Evolutionary conservation across 192 early-diverging fungal genomes (phyloP).

Genomic region (Podila epigama): DNA sequence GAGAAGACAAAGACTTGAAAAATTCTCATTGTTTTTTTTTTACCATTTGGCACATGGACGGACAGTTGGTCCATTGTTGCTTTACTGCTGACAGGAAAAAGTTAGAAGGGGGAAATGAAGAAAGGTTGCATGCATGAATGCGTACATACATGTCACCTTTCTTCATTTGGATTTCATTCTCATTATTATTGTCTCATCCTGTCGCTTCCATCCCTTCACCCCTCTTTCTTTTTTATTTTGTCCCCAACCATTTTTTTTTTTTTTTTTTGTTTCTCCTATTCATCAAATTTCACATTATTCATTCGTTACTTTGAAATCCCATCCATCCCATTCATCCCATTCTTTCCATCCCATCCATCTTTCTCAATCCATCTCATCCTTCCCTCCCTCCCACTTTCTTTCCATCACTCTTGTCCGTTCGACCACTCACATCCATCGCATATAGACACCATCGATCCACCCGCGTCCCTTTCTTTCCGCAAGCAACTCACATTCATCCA

Average conservation of each 20-base stretch:
- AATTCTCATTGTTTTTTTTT: too few species aligned
- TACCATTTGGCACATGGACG: too few species aligned
- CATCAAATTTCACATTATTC: background rate
- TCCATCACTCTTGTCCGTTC: background rate
- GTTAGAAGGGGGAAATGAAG: too few species aligned
- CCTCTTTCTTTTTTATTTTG: background rate
- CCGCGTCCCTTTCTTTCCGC: background rate
- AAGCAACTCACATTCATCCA: background rate
- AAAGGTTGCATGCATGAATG: too few species aligned
- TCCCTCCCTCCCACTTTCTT: background rate
- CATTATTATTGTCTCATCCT: background rate
- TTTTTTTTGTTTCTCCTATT: background rate
- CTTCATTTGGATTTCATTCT: background rate
- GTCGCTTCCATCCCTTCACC: background rate
- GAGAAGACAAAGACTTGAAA: too few species aligned
- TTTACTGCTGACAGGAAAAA: too few species aligned
- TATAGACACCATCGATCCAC: too few species aligned
- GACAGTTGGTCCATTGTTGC: too few species aligned
- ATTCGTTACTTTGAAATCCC: background rate
- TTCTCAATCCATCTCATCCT: background rate
- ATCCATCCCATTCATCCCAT: background rate
- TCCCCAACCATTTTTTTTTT: slow-evolving; percentile 3
- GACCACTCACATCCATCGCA: background rate
- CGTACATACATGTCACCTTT: background rate
- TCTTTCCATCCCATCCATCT: background rate